Base-by-base conservation (phyloP, 495 filamentous ascomycete genomes). In the Lasiosphaeria ovina region DNA sequence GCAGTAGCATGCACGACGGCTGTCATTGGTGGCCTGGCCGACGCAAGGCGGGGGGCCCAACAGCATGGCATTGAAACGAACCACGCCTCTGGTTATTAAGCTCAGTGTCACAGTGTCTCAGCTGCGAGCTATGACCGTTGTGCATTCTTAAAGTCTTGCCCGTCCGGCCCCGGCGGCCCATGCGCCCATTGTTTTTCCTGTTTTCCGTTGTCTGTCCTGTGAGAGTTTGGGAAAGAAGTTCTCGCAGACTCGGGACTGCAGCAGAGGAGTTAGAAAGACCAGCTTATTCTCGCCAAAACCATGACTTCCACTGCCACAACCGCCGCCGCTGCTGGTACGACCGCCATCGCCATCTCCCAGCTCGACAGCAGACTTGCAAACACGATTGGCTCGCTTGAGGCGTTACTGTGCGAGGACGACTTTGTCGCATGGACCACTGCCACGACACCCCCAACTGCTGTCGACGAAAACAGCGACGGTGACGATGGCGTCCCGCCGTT, bases 21-120 rank as follows among this genome's bases (percentile, higher is more conserved):
- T 7, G 49, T 51, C 24, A 51, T 51, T 51, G 49, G 49, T 17
- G 49, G 49, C 49, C 24, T 35, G 49, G 24, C 49, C 49, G 49
- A 51, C 12, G 44, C 44, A 8, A 2, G 44, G 12, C 2, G 12
- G 44, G 16, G 44, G 44, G 12, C 3, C 44, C 44, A 14, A 11
- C 44, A 47, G 12, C 44, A 47, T 47, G 44, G 5, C 44, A 47
- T 47, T 47, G 44, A 47, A 47, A 47, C 44, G 12, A 47, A 47
- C 44, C 44, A 45, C 7, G 38, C 7, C 8, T 12, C 7, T 8
- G 8, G 8, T 8, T 8, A n/a, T 45, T 34, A 42, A 32, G 49
- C 9, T 12, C 11, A 5, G 24, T 35, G 14, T 52, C 12, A 32
- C 12, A 35, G n/a, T 47, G 44, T 47, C 44, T 14, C 12, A 11